Percentiles rank a stretch among this genome's conserved stretches.
Evolutionary conservation across 1,139 yeast genomes (phyloP).

Genomic region (Blastobotrys niveus): DNA sequence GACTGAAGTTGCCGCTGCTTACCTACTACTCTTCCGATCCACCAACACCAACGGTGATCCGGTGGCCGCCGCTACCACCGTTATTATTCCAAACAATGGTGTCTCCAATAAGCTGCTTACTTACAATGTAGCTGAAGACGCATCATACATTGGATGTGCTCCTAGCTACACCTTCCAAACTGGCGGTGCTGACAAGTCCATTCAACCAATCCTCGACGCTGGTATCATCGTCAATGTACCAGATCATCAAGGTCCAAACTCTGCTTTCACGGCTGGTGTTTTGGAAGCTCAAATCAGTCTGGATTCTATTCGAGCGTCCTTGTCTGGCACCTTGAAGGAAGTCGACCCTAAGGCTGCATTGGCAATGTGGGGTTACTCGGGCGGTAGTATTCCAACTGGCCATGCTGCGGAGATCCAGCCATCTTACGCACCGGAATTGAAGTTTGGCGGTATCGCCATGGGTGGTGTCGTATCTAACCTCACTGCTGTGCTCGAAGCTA

Average conservation of each 20-base stretch:
- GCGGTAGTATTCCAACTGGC: conserved; percentile 30
- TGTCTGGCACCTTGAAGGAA: conserved; percentile 15
- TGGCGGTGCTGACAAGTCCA: neutral
- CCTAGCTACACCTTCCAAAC: conserved; percentile 24
- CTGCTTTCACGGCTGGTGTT: conserved; percentile 24
- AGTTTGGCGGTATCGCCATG: conserved; percentile 25
- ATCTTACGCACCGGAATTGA: conserved; percentile 30
- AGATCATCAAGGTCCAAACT: conserved; percentile 29
- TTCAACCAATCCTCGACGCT: conserved; percentile 7
- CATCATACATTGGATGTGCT: conserved; percentile 27
- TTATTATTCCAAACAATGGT: conserved; percentile 26
- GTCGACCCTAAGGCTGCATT: conserved; percentile 16
- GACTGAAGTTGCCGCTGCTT: conserved; percentile 2
- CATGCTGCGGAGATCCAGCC: conserved; percentile 31
- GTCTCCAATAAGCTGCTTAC: conserved; percentile 24
- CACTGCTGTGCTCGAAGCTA: conserved; percentile 17
- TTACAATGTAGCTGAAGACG: conserved; percentile 29
- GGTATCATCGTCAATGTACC: conserved; percentile 22
- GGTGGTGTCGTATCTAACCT: conserved; percentile 29
- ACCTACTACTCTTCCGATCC: conserved; percentile 27
- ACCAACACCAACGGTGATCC: conserved; percentile 27
- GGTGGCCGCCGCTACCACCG: conserved; percentile 27
- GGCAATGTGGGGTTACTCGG: conserved; percentile 31
- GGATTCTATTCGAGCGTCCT: conserved; percentile 28
- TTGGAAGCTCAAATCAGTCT: conserved; percentile 27